Percentiles rank a stretch among this genome's conserved stretches.
phyloP scores from a whole-genome alignment of 768 basidiomycete species.

The Chiua virens region DNA sequence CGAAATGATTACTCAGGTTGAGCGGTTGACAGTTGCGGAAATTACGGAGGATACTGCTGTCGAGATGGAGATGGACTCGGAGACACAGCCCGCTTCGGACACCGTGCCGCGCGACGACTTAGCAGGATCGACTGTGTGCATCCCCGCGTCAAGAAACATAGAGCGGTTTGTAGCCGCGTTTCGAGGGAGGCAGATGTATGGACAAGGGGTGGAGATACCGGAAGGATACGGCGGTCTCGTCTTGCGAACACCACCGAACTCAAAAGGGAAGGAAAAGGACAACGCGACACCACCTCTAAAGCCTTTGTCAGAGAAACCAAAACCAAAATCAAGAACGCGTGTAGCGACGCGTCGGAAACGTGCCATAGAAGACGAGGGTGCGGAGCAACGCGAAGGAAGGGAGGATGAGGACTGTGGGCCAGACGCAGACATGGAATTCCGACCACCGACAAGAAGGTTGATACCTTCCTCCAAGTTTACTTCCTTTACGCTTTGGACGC shows the following conservation, averaged over 20 bases:
- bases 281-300: conserved; percentile 1
- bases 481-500: conserved; percentile 73
- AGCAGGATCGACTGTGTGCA: background rate
- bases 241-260: conserved; percentile 35
- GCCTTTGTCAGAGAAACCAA: conserved; percentile 1
- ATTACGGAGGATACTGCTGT: background rate
- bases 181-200: conserved; percentile 73
- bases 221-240: conserved; percentile 68
- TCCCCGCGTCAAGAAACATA: background rate
- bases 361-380: conserved; percentile 29
- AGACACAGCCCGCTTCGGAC: conserved; percentile 11
- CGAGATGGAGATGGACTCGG: conserved; percentile 4
- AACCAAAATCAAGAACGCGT: conserved; percentile 14
- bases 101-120: background rate
- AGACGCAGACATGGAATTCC: background rate
- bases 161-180: conserved; percentile 57
- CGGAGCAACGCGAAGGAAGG: conserved; percentile 23
- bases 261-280: conserved; percentile 18
- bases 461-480: conserved; percentile 56
- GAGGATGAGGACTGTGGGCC: conserved; percentile 22
- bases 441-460: conserved; percentile 34
- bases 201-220: conserved; percentile 60
- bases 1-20: background rate
- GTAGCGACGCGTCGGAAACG: conserved; percentile 19
- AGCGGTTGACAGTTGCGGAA: background rate